Conservation (phyloP, 139 green algal species). For the Micromonas commoda region DNA sequence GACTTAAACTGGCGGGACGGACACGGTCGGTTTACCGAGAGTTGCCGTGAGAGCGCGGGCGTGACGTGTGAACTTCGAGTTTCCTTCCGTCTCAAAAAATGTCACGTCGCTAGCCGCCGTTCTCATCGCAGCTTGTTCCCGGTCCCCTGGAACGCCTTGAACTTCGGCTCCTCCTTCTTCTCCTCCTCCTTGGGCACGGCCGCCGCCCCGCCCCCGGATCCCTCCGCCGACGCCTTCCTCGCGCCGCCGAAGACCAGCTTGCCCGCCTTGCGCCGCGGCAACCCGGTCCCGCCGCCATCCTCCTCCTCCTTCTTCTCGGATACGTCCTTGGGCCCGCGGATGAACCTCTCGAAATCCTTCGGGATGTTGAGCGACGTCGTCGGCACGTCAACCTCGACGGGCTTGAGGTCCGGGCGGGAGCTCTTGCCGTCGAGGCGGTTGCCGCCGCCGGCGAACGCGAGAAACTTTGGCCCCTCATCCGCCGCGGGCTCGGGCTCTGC, state of each 20-base stretch:
- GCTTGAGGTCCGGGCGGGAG: not conserved
- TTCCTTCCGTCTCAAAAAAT: not conserved
- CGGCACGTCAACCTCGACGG: conserved; percentile 6
- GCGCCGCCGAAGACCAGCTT: not conserved
- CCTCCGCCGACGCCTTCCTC: not conserved
- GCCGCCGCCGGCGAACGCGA: conserved; percentile 65
- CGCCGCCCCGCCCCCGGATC: not conserved
- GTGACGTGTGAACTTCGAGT: too few species aligned
- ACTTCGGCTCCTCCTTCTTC: conserved; percentile 41
- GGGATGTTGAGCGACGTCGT: not conserved
- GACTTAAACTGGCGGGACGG: too few species aligned
- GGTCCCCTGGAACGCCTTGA: conserved; percentile 59
- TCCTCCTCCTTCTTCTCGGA: not conserved
- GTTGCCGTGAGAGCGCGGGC: too few species aligned
- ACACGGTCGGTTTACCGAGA: too few species aligned
- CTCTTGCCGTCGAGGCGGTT: conserved; percentile 75
- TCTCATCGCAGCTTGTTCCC: conserved; percentile 15
- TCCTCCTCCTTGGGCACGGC: conserved; percentile 28
- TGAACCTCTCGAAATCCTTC: conserved; percentile 15
- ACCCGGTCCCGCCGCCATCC: not conserved
- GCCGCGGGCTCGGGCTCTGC: not conserved
- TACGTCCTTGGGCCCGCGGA: not conserved
- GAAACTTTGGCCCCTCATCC: conserved; percentile 36
- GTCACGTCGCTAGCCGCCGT: not conserved
- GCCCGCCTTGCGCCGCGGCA: not conserved